A percentile compares a stretch with the other conserved stretches of the same genome.
These are phyloP conservation scores for Friedmanniomyces endolithicus DNA, from an alignment of 495 filamentous ascomycete species.

Conservation along the genomic window DNA sequence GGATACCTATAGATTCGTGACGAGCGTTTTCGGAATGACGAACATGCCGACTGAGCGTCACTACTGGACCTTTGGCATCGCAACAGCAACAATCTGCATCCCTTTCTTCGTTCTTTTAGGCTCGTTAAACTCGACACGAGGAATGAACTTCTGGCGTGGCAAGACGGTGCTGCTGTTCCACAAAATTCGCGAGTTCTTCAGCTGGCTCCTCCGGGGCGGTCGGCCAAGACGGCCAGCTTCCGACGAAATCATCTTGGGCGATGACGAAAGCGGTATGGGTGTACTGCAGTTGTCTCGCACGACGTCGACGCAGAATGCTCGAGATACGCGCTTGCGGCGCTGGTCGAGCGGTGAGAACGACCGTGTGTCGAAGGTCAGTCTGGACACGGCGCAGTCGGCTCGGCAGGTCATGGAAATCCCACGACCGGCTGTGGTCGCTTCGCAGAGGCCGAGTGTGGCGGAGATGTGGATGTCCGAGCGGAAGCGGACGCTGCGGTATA, in stretches of 20 bases:
- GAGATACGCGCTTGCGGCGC: conserved; percentile 1
- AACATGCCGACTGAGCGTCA: conserved; percentile 29
- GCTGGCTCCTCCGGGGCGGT: neutral
- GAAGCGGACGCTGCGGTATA: conserved; percentile 1
- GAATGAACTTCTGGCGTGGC: conserved; percentile 18
- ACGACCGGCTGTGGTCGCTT: neutral
- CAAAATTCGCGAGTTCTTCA: neutral
- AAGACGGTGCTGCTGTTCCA: conserved; percentile 12
- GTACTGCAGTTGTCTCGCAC: neutral
- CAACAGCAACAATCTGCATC: conserved; percentile 31
- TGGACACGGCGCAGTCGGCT: neutral
- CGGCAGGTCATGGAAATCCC: neutral
- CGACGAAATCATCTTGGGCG: neutral
- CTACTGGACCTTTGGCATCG: conserved; percentile 31
- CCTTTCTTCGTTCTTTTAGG: conserved; percentile 37
- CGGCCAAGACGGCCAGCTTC: neutral
- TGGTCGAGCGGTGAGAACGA: neutral
- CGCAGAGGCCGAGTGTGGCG: neutral
- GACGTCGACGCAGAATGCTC: conserved; percentile 1
- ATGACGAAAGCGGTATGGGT: neutral
- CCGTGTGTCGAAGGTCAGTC: neutral
- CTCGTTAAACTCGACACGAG: conserved; percentile 28
- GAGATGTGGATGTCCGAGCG: conserved; percentile 2
- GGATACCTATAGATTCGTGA: conserved; percentile 24
- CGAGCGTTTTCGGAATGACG: conserved; percentile 37